Evolutionary conservation across 192 early-diverging fungal genomes (phyloP).

Genomic region (Coemansia sp.): DNA sequence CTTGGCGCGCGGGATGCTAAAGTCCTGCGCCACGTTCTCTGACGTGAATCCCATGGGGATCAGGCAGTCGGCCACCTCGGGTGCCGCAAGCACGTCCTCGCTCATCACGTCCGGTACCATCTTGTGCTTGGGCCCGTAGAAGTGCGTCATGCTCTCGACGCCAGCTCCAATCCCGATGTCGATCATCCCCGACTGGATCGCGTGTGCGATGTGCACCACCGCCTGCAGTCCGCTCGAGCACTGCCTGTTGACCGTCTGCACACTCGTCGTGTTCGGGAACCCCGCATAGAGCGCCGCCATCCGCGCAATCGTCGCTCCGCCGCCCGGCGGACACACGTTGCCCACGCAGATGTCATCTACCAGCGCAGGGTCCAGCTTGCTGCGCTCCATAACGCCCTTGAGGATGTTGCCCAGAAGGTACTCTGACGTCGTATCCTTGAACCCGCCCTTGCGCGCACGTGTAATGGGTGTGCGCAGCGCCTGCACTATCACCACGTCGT

Average conservation of each 20-base stretch:
- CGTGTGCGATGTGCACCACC: conserved; percentile 80
- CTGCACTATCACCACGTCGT: conserved; percentile 92
- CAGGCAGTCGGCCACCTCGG: conserved; percentile 79
- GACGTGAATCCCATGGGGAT: conserved; percentile 93
- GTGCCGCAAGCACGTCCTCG: conserved; percentile 71
- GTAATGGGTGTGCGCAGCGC: conserved; percentile 88
- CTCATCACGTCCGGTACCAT: conserved; percentile 73
- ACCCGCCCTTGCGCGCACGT: conserved; percentile 86
- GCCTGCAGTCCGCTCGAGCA: conserved; percentile 94
- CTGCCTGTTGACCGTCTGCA: conserved; percentile 89
- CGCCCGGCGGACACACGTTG: conserved; percentile 85
- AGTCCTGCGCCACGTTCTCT: conserved; percentile 94
- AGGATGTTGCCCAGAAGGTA: conserved; percentile 76
- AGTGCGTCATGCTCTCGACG: conserved; percentile 91
- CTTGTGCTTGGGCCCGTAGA: conserved; percentile 71
- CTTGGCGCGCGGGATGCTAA: conserved; percentile 76
- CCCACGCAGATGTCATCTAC: conserved; percentile 97
- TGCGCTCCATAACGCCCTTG: conserved; percentile 71
- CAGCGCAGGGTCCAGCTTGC: conserved; percentile 78
- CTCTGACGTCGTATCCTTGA: conserved; percentile 88
- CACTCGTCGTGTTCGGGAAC: conserved; percentile 79
- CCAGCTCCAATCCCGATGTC: conserved; percentile 93
- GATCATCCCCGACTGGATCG: conserved; percentile 86
- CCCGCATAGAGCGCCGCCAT: conserved; percentile 91
- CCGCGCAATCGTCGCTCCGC: conserved; percentile 85